Evolutionary conservation across 306 rosid species (phyloP), one percentile per base, ranked within the genome.

Genomic region (Citrullus mucosospermus): DNA sequence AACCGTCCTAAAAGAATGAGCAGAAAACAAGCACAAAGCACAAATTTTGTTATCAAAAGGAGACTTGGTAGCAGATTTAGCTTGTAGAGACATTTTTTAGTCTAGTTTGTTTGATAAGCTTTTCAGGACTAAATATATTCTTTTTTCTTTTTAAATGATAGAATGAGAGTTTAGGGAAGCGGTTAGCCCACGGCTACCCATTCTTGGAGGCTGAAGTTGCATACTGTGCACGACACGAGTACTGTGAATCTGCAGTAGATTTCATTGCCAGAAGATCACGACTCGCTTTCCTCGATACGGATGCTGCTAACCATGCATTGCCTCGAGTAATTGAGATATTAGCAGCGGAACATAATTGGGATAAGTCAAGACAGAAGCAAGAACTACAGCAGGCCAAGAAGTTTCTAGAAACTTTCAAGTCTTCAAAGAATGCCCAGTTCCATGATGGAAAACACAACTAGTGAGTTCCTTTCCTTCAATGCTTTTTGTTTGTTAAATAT

Each of bases 131-230:
- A 44, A 43, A 22, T 43, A 2, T 13, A 46, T 81, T 77, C 63
- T 80, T 51, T 50, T 3, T 50, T 6, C n/a, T 53, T 53, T 53
- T 53, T 4, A 12, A 53, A 60, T 75, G 78, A 70, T 76, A 96
- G 99, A 85, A 91, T 80, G 99, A 96, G 84, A 80, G 66, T 72
- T 77, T 96, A 85, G 99, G 99, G 58, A 96, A 96, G 87, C 87
- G 99, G 82, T 95, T 96, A 30, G 97, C 98, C 62, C 99, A 96
- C 65, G 93, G 99, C 74, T 91, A 96, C 86, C 98, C 99, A 18
- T 90, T 83, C 84, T 88, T 96, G 71, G 99, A 96, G 87, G 99
- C 99, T 14, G 99, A 96, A 88, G 99, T 96, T 76, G 99, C 99
- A 5, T 96, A 91, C 86, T 92, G 99, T 82, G 99, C 99, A 51